phyloP scores from a whole-genome alignment of 148 eudicot genomes.

The Heliosperma pusillum region DNA sequence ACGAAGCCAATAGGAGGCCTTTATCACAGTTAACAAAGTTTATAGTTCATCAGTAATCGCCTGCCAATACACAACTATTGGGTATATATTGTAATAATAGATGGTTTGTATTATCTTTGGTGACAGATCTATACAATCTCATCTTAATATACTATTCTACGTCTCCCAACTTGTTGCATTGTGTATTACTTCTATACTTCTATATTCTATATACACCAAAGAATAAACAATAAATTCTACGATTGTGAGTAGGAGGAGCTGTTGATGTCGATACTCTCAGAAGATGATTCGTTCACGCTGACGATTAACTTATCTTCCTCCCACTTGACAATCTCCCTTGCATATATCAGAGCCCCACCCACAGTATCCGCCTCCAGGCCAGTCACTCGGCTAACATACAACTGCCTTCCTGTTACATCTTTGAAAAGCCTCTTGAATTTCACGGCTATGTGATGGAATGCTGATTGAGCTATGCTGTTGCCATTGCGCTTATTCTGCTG shows the following conservation, averaged over 20 bases:
- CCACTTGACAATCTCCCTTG: slow-evolving; percentile 72
- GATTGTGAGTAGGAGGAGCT: slow-evolving; percentile 25
- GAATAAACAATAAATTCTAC: background rate
- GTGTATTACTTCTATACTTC: background rate
- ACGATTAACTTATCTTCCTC: slow-evolving; percentile 41
- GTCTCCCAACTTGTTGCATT: background rate
- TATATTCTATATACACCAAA: background rate
- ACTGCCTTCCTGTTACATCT: slow-evolving; percentile 49
- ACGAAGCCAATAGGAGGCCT: background rate
- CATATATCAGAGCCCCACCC: slow-evolving; percentile 54
- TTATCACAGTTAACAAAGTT: background rate
- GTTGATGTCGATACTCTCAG: slow-evolving; percentile 42
- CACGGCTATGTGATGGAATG: slow-evolving; percentile 59
- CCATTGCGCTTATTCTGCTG: slow-evolving; percentile 28
- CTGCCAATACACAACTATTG: background rate
- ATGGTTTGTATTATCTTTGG: background rate
- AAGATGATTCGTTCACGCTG: slow-evolving; percentile 38
- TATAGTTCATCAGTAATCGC: background rate
- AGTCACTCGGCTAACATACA: slow-evolving; percentile 56
- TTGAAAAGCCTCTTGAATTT: slow-evolving; percentile 57
- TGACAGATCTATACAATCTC: background rate
- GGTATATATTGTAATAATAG: background rate
- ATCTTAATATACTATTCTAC: background rate
- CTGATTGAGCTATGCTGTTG: slow-evolving; percentile 40
- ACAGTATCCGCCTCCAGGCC: slow-evolving; percentile 63